Evolutionary conservation across 2,329 filamentous ascomycete genomes (phyloP), one percentile per base, ranked within the genome.

Genomic region (Arthrinium puccinioides): DNA sequence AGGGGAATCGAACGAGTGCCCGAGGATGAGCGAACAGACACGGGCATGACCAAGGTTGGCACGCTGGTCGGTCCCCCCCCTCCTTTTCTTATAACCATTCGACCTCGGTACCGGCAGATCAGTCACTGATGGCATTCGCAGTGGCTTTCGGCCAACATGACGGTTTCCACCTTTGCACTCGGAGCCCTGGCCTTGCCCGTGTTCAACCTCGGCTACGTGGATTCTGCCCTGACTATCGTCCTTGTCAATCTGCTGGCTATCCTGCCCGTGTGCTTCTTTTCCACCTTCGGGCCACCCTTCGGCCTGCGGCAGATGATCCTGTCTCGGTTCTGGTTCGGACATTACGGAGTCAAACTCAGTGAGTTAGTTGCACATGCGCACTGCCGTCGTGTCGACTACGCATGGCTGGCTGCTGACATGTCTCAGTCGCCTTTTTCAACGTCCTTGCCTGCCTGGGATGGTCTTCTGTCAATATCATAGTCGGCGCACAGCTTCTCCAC

Each of bases 61-160:
- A 87, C 82, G 19, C 75, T 87, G 76, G 82, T 85, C 68, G 55
- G 71, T 59, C 21, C 25, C 9, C 24, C 32, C 21, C 27, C 9
- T 25, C 36, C 23, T 31, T 13, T 28, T 21, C 6, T 26, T 20
- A 13, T 39, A 46, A 41, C n/a, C n/a, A n/a, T n/a, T n/a, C n/a
- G n/a, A 26, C 9, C 14, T 26, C 24, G 24, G n/a, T n/a, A n/a
- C n/a, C n/a, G n/a, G n/a, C n/a, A n/a, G n/a, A n/a, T n/a, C n/a
- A n/a, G n/a, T n/a, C n/a, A n/a, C n/a, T n/a, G n/a, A n/a, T n/a
- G n/a, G 25, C 25, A 5, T 27, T 4, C 19, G 11, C 32, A 84
- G 79, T 88, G 84, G 84, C 66, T 86, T 30, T 81, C 82, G 2
- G 82, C 82, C 51, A 88, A 88, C 61, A 79, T 88, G 79, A 81